Base-by-base conservation (phyloP, 352 stramenopile species). In the Pythium vanterpoolii region DNA sequence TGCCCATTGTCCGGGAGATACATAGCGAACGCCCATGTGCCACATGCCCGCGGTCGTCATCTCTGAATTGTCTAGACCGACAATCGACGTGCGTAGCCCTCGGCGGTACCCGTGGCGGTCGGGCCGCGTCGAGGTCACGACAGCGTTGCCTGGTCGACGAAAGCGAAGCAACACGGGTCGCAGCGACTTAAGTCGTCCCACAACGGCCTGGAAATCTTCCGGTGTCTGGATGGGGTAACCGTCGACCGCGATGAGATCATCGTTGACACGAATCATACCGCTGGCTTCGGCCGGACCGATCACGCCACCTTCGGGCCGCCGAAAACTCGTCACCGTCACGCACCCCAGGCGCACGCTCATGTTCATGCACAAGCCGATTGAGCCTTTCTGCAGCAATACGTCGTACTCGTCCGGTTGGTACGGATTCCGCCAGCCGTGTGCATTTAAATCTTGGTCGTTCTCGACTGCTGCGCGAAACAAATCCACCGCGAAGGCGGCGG, bases 341-440 rank as follows among this genome's bases (percentile, higher is more conserved):
- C 81, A 90, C 10, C 84, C 83, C 55, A 83, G 66, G 13, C 86
- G 79, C 55, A 95, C 82, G 56, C 84, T 93, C 86, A 95, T 95
- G 66, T 95, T 95, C 86, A 95, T 95, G 62, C 86, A 95, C 28
- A 95, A 70, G 3, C 86, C 86, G 42, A 93, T 89, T 11, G 77
- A 89, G 49, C 86, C 86, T 60, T 95, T 95, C 67, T 93, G 82
- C 54, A 95, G 73, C 62, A 92, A 47, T 31, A 95, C 84, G 62
- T 95, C 86, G 52, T 91, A 95, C 69, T 95, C 84, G 39, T 94
- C 68, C 18, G 64, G 53, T 40, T 83, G 74, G 50, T 83, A 90
- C 11, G 78, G 68, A 40, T 80, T 74, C 33, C 74, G 83, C 84
- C 84, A 93, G 5, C 79, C 83, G 40, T 90, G 74, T 7, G 79